Evolutionary conservation across 1,284 basidiomycete species (phyloP), one percentile per base, ranked within the genome.

Genomic region (Cryptococcus sp.): DNA sequence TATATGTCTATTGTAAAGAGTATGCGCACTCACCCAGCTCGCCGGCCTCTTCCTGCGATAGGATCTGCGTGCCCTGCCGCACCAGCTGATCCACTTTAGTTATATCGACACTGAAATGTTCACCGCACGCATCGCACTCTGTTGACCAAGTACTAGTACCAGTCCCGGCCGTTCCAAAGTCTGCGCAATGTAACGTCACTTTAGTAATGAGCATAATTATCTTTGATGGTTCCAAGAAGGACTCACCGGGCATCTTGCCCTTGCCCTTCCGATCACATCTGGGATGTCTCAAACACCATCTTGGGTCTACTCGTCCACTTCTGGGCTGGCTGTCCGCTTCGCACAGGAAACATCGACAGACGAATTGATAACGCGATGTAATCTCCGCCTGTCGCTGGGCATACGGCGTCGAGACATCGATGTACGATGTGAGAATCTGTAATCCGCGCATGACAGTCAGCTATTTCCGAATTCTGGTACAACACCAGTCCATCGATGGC

Each of bases 361-460:
- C 78, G 70, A 98, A 97, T 64, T 85, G 83, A 76, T 98, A 97
- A 0, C 88, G 86, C 65, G 88, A 85, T 52, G 79, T 72, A 20
- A 95, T 79, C 6, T 84, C 81, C 20, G 78, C 72, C 63, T 84
- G 86, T 30, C 93, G 83, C 23, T 83, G 76, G 0, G 73, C 62
- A 7, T 77, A 77, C 0, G 90, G 88, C 15, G 89, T 81, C 1
- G 87, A 89, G 2, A 88, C 85, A 73, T 98, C 95, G 49, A 96
- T 83, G 68, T 98, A 98, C 15, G 90, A 83, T 1, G 88, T 92
- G 54, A 87, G 63, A 57, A 82, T 68, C 80, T 82, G 57, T 16
- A 61, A 25, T 85, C 76, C 86, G 20, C 16, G 30, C 30, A 25
- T 16, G 22, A 17, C 1, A 55, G 11, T 54, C 41, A 57, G 39